A percentile compares a stretch with the other conserved stretches of the same genome.
These are phyloP conservation scores for Ceratocystis diversiconidia DNA, from an alignment of 2,329 filamentous ascomycete species.

Conservation along the genomic window DNA sequence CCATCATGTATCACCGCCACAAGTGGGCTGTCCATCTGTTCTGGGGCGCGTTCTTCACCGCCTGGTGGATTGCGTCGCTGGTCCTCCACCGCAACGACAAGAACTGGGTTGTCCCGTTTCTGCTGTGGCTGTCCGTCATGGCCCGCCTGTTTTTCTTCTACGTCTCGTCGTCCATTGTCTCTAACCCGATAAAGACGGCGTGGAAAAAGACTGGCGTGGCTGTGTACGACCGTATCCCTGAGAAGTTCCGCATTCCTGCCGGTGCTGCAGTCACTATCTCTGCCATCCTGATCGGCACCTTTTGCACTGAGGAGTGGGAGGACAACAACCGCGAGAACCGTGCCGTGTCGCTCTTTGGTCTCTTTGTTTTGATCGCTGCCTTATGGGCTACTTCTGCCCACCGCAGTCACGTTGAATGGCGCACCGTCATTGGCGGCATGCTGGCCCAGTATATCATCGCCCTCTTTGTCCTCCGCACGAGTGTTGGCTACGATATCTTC, in stretches of 20 bases:
- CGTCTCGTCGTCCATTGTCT: conserved; percentile 52
- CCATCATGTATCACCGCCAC: conserved; percentile 31
- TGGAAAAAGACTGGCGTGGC: conserved; percentile 53
- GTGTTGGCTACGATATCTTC: conserved; percentile 80
- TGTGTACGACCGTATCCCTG: conserved; percentile 48
- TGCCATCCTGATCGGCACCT: conserved; percentile 64
- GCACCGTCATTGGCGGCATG: conserved; percentile 79
- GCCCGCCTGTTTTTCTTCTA: conserved; percentile 63
- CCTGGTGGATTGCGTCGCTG: conserved; percentile 65
- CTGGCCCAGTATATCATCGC: conserved; percentile 76
- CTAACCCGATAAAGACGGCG: conserved; percentile 48
- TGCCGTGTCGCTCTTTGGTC: conserved; percentile 65
- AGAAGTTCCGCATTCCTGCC: conserved; percentile 36
- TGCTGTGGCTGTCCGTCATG: conserved; percentile 62
- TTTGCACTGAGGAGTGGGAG: conserved; percentile 53
- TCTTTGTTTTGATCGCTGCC: conserved; percentile 51
- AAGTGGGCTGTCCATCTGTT: conserved; percentile 34
- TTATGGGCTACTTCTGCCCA: conserved; percentile 62
- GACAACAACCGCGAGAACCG: conserved; percentile 73
- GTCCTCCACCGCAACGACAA: conserved; percentile 56
- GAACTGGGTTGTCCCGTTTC: conserved; percentile 75
- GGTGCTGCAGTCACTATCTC: conserved; percentile 51
- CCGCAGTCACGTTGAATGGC: conserved; percentile 51
- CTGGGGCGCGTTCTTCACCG: conserved; percentile 33
- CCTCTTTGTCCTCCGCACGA: conserved; percentile 71